Base-by-base conservation (phyloP, 495 filamentous ascomycete genomes). In the Podospora fimiseda region DNA sequence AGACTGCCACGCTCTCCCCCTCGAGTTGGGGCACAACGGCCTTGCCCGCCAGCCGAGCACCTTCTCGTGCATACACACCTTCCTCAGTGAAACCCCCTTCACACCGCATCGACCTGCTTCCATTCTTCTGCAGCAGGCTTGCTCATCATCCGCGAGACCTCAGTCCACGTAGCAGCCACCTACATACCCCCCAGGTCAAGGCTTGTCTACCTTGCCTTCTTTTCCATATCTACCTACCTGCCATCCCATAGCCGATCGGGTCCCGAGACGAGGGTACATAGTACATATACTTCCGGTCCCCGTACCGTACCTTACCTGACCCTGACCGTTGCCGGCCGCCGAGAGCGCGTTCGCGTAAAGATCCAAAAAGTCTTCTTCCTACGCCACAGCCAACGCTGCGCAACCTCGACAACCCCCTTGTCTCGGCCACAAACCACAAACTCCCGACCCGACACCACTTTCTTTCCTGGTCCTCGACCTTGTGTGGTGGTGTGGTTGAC, bases 21-120 rank as follows among this genome's bases (percentile, higher is more conserved):
- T 65, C 61, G 57, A 58, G 70, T 71, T 69, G 56, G 51, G 56
- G 72, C 68, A 73, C 67, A 72, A 63, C 69, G 55, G 63, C 62
- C 62, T 64, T 33, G 68, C 66, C 59, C 64, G 55, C 62, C 64
- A 67, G 65, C 69, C 66, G 63, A 64, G 67, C 60, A 55, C 60
- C 53, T 60, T 37, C 22, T 13, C 22, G 45, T 37, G 40, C 27
- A 30, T 41, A 37, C 38, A n/a, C n/a, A n/a, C 54, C 9, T 43
- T 19, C 19, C 15, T 50, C 52, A 13, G 37, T 16, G 19, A 15
- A 13, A 60, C 60, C 57, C 15, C 38, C 18, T 14, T 37, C 45
- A 37, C 55, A 39, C 30, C 21, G 19, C n/a, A 36, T 36, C 50
- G 11, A 46, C 30, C 23, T 21, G 13, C 27, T 33, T 18, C 36